Conservation (phyloP, 192 early-diverging fungal species). For the Coemansia sp. region DNA sequence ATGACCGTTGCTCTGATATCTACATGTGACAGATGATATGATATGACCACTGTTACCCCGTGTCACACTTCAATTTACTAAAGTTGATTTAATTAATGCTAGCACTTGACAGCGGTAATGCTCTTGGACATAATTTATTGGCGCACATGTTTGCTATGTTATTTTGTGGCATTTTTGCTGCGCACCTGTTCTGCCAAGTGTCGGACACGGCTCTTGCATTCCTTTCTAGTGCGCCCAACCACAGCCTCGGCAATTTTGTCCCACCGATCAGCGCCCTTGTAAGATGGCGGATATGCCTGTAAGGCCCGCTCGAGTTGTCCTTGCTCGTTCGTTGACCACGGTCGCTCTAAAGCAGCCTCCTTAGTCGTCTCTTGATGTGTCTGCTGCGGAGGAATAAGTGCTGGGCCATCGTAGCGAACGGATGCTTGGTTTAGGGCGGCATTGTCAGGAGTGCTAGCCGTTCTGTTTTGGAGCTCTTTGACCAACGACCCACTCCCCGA, state of each 20-base stretch:
- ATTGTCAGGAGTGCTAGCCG: slow-evolving; percentile 18
- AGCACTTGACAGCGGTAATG: too few species aligned
- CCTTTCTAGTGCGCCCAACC: slow-evolving; percentile 65
- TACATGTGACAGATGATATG: too few species aligned
- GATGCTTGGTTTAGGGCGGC: slow-evolving; percentile 15
- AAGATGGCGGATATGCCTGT: slow-evolving; percentile 62
- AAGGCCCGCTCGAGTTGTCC: slow-evolving; percentile 61
- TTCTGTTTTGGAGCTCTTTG: slow-evolving; percentile 41
- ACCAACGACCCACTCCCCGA: slow-evolving; percentile 45
- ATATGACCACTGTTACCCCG: too few species aligned
- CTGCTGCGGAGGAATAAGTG: not conserved
- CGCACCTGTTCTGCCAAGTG: slow-evolving; percentile 26
- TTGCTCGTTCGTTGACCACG: slow-evolving; percentile 63
- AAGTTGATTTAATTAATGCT: too few species aligned
- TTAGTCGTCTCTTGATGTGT: not conserved
- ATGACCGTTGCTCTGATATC: too few species aligned
- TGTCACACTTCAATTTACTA: too few species aligned
- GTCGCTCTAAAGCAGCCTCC: slow-evolving; percentile 17
- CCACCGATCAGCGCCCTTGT: slow-evolving; percentile 67
- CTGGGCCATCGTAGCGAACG: slow-evolving; percentile 30
- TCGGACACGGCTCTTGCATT: slow-evolving; percentile 68
- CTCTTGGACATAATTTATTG: too few species aligned
- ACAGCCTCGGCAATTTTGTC: slow-evolving; percentile 66
- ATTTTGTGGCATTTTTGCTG: slow-evolving; percentile 11
- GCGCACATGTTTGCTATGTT: too few species aligned